Percentiles rank a stretch among this genome's conserved stretches.
Conservation (phyloP, 306 rosid species). For the Castanea crenata region DNA sequence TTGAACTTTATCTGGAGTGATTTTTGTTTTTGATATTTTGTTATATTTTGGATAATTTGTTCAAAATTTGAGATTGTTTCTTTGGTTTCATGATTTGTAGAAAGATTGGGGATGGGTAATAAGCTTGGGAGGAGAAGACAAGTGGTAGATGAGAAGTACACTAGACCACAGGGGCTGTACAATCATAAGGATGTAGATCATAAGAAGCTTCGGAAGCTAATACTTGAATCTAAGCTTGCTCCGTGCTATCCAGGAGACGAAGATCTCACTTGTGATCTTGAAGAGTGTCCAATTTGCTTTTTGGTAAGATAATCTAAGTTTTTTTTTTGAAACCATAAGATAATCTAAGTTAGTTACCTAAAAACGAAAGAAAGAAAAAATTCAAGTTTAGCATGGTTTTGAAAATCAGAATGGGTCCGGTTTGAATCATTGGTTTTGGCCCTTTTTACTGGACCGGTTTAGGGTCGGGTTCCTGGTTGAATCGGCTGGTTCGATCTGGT, state of each 20-base stretch:
- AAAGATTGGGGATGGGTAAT: conserved; percentile 68
- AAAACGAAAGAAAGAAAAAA: too few relatives aligned
- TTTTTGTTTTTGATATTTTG: not conserved
- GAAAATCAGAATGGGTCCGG: too few relatives aligned
- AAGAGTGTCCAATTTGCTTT: conserved; percentile 99
- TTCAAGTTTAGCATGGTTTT: too few relatives aligned
- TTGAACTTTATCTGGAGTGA: not conserved
- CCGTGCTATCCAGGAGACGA: conserved; percentile 98
- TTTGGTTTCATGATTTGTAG: not conserved
- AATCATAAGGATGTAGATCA: conserved; percentile 97
- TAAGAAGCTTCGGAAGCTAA: conserved; percentile 92
- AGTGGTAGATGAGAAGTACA: conserved; percentile 88
- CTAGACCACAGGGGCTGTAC: conserved; percentile 94
- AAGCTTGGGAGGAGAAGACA: conserved; percentile 93
- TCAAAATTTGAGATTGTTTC: not conserved
- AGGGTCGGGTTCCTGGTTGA: too few relatives aligned
- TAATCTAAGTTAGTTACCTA: too few relatives aligned
- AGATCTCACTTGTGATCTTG: conserved; percentile 58
- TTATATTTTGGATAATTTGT: not conserved
- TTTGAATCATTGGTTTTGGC: too few relatives aligned
- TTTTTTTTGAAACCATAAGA: too few relatives aligned
- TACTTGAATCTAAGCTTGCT: conserved; percentile 92
- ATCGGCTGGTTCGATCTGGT: too few relatives aligned
- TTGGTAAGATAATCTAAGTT: conserved; percentile 46
- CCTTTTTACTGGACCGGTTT: too few relatives aligned